A percentile compares a stretch with the other conserved stretches of the same genome.
Conservation (phyloP, 148 eudicot species). For the Rhododendron kiyosumense region DNA sequence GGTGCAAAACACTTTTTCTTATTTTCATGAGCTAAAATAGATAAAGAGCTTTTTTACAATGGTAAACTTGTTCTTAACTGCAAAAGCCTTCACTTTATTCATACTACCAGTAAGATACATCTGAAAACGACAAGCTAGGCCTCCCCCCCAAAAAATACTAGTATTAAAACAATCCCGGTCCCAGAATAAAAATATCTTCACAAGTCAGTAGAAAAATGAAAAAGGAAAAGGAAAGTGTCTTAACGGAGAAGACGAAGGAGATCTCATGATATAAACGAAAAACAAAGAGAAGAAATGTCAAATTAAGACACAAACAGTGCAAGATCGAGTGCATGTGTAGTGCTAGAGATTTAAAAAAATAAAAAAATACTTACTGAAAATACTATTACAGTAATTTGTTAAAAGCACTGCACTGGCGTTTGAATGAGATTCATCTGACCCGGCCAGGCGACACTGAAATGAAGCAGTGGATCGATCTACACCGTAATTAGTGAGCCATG, state of each 20-base stretch:
- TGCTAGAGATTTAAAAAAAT: too few relatives aligned
- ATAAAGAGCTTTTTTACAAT: too few relatives aligned
- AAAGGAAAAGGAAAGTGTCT: not conserved
- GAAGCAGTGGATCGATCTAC: too few relatives aligned
- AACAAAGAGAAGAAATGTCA: not conserved
- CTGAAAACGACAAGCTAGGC: not conserved
- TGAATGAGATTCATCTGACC: too few relatives aligned
- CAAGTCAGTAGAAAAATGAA: not conserved
- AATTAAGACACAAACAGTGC: not conserved
- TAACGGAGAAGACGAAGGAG: not conserved
- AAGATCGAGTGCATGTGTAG: too few relatives aligned
- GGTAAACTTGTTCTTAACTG: not conserved
- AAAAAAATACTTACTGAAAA: too few relatives aligned
- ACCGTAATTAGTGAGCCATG: constrained; percentile 33
- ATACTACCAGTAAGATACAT: not conserved
- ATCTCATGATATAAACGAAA: not conserved
- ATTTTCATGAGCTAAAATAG: too few relatives aligned
- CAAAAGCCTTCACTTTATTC: not conserved
- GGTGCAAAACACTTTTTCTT: too few relatives aligned
- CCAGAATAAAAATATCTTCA: not conserved
- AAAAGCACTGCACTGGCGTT: too few relatives aligned
- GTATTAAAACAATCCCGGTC: not conserved
- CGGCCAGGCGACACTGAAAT: too few relatives aligned
- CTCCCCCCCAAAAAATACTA: not conserved
- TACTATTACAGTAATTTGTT: too few relatives aligned